Conservation (phyloP, 192 early-diverging fungal genomes). For the Polychytrium aggregatum region DNA sequence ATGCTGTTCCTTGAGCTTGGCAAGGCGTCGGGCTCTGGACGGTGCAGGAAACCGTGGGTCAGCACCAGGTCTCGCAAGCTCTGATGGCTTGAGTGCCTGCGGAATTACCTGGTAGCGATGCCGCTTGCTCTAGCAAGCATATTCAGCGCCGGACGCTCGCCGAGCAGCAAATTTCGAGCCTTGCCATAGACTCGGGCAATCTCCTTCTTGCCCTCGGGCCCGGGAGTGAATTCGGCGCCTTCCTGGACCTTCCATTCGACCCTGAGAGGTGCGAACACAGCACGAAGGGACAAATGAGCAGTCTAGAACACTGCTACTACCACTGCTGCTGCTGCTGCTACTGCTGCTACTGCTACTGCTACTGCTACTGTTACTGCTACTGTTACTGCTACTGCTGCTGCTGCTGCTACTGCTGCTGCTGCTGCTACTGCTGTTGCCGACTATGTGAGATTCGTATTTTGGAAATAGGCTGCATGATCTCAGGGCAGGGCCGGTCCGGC, state of each 20-base stretch:
- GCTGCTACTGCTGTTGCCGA: too few species aligned
- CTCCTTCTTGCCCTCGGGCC: conserved; percentile 20
- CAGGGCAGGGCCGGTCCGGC: too few species aligned
- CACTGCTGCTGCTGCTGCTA: too few species aligned
- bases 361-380: too few species aligned
- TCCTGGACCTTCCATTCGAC: conserved; percentile 81
- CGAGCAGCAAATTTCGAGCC: conserved; percentile 75
- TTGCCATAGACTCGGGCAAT: conserved; percentile 76
- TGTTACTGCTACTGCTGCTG: too few species aligned
- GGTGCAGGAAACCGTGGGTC: background rate
- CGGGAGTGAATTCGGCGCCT: conserved; percentile 69
- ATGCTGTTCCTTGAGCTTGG: conserved; percentile 52
- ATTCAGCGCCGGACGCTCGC: conserved; percentile 90
- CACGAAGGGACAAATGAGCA: too few species aligned
- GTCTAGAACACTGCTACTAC: too few species aligned
- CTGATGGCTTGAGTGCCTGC: background rate
- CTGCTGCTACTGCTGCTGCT: too few species aligned
- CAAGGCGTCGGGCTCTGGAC: conserved; percentile 39
- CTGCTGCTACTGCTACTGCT: too few species aligned
- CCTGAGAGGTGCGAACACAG: conserved; percentile 16
- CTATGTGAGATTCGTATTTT: too few species aligned
- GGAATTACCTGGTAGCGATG: conserved; percentile 65
- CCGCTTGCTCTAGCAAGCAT: conserved; percentile 89
- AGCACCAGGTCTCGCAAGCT: background rate
- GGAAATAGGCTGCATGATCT: too few species aligned